Conservation (phyloP, 495 filamentous ascomycete genomes). For the Penicillium lividum region DNA sequence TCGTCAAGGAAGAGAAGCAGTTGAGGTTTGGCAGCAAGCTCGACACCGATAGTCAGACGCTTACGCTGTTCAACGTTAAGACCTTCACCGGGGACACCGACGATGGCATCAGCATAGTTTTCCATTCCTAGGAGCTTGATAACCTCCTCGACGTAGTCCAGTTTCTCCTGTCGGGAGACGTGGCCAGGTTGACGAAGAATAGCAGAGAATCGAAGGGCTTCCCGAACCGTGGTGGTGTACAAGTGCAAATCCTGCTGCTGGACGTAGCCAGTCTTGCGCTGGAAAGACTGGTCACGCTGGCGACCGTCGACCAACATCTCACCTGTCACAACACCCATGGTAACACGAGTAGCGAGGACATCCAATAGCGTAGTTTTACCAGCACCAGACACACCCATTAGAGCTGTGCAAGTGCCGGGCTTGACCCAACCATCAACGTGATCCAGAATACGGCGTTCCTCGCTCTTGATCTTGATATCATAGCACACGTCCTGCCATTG, state of each 20-base stretch:
- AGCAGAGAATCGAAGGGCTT: conserved; percentile 75
- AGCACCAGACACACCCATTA: conserved; percentile 60
- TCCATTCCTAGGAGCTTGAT: conserved; percentile 90
- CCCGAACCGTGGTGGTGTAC: conserved; percentile 81
- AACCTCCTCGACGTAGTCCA: conserved; percentile 88
- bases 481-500: conserved; percentile 77
- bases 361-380: conserved; percentile 59
- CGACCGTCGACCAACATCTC: conserved; percentile 55
- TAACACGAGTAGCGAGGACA: conserved; percentile 47
- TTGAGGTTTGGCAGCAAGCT: conserved; percentile 86
- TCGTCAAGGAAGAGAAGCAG: conserved; percentile 67
- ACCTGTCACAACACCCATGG: conserved; percentile 49
- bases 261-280: conserved; percentile 91
- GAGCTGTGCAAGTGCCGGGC: conserved; percentile 63
- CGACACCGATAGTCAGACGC: conserved; percentile 80
- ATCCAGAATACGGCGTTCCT: conserved; percentile 59
- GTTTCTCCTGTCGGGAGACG: conserved; percentile 71
- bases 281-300: conserved; percentile 70
- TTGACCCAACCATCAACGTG: conserved; percentile 65
- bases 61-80: conserved; percentile 87
- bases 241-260: conserved; percentile 96
- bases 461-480: conserved; percentile 61
- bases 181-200: conserved; percentile 77
- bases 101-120: conserved; percentile 80
- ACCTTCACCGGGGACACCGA: conserved; percentile 70